These are phyloP conservation scores for Globisporangium heterothallicum DNA, from an alignment of 352 stramenopile genomes.

Conservation along the genomic window DNA sequence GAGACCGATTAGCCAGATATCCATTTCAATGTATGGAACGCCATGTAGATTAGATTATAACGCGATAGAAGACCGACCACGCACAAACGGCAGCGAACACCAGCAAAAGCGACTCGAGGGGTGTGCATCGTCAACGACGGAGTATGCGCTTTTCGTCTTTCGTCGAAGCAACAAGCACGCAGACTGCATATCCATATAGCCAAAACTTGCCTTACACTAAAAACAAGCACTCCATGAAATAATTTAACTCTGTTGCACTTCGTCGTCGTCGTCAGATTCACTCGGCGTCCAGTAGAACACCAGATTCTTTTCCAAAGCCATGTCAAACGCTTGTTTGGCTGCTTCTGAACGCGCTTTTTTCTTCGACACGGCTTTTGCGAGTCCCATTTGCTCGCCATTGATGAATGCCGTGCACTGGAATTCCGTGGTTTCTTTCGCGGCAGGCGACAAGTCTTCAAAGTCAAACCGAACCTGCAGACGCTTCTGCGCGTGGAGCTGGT, in stretches of 20 bases:
- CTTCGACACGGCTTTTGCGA: constrained; percentile 51
- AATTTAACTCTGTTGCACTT: constrained; percentile 9
- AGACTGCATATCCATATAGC: constrained; percentile 3
- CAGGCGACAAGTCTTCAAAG: constrained; percentile 37
- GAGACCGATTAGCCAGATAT: constrained; percentile 4
- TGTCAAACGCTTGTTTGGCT: constrained; percentile 63
- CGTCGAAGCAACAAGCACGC: not conserved
- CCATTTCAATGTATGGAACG: not conserved
- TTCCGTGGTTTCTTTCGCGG: constrained; percentile 22
- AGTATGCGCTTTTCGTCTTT: constrained; percentile 3
- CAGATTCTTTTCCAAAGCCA: constrained; percentile 58
- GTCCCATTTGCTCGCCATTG: constrained; percentile 33
- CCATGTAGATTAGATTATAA: constrained; percentile 52
- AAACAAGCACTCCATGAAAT: constrained; percentile 4
- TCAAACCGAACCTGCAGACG: constrained; percentile 38
- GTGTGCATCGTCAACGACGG: constrained; percentile 5
- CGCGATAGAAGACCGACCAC: constrained; percentile 10
- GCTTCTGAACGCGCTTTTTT: constrained; percentile 76
- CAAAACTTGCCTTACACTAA: constrained; percentile 5
- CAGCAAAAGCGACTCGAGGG: not conserved
- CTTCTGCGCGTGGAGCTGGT: constrained; percentile 45
- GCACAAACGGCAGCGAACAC: not conserved
- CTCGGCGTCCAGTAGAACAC: constrained; percentile 26
- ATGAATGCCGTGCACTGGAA: constrained; percentile 53
- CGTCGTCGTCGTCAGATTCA: constrained; percentile 20